Conservation (phyloP, 257 asterid species). For the Solanum dulcamara region DNA sequence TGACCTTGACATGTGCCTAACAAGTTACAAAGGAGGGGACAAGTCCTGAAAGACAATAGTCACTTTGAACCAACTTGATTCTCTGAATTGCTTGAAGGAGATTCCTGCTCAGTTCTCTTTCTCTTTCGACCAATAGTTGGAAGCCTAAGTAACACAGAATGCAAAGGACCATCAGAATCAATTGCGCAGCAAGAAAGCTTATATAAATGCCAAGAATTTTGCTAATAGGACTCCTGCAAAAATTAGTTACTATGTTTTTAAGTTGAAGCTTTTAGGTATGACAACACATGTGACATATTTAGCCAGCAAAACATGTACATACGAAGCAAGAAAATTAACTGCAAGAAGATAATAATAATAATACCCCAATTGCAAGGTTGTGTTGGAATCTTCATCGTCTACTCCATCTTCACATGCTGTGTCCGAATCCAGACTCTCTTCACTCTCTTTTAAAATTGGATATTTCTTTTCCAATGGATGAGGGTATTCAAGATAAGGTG, state of each 20-base stretch:
- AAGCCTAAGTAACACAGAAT: constrained; percentile 25
- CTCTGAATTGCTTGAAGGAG: constrained; percentile 17
- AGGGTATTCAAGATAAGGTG: constrained; percentile 21
- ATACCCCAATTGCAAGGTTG: constrained; percentile 50
- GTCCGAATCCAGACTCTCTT: constrained; percentile 35
- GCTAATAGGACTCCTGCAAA: background rate
- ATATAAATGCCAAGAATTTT: background rate
- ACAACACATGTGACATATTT: background rate
- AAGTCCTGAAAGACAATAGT: background rate
- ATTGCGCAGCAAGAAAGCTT: background rate
- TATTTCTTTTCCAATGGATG: constrained; percentile 2
- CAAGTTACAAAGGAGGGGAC: background rate
- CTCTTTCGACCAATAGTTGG: constrained; percentile 28
- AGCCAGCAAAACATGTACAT: background rate
- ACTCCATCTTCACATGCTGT: constrained; percentile 22
- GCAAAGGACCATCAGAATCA: background rate
- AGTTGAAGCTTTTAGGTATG: background rate
- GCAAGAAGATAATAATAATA: background rate
- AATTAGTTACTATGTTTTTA: background rate
- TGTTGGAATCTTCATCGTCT: constrained; percentile 45
- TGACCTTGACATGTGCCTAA: background rate
- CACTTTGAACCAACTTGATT: background rate
- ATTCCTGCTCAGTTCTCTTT: constrained; percentile 30
- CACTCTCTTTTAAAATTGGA: constrained; percentile 11
- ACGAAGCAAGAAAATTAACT: background rate